A percentile compares a stretch with the other conserved stretches of the same genome.
Conservation (phyloP, 2,329 filamentous ascomycete genomes). For the Sphaceloma murrayae region DNA sequence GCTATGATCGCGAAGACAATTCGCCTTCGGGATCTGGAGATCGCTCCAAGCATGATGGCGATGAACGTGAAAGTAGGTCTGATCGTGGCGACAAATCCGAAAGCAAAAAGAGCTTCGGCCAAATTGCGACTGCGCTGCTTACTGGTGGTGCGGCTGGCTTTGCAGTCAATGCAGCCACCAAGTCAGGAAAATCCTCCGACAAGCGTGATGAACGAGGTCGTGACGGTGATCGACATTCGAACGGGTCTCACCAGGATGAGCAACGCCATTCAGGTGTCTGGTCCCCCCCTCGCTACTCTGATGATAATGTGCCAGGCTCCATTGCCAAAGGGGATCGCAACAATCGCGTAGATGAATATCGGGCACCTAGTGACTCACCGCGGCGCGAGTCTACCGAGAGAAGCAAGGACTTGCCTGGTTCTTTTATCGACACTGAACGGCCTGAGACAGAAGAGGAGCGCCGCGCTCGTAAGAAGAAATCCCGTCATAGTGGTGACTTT, state of each 20-base stretch:
- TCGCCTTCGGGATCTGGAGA: neutral
- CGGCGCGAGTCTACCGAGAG: neutral
- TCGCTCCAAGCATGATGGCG: neutral
- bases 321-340: no score
- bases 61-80: conserved; percentile 16
- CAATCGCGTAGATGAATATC: no score
- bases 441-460: conserved; percentile 15
- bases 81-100: neutral
- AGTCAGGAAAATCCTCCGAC: conserved; percentile 7
- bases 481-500: conserved; percentile 31
- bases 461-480: conserved; percentile 25
- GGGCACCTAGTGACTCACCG: no score
- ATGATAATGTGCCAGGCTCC: no score
- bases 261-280: no score
- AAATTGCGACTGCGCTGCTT: conserved; percentile 25
- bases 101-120: conserved; percentile 21
- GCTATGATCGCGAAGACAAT: neutral
- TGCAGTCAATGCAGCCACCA: conserved; percentile 18
- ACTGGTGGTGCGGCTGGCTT: conserved; percentile 24
- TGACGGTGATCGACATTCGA: conserved; percentile 21
- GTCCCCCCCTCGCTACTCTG: no score
- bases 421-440: conserved; percentile 21
- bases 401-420: conserved; percentile 2
- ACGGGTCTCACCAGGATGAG: no score
- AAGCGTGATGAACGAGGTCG: conserved; percentile 18